These are phyloP conservation scores for Boletus vinaceobasis DNA, from an alignment of 768 basidiomycete species.

Conservation along the genomic window DNA sequence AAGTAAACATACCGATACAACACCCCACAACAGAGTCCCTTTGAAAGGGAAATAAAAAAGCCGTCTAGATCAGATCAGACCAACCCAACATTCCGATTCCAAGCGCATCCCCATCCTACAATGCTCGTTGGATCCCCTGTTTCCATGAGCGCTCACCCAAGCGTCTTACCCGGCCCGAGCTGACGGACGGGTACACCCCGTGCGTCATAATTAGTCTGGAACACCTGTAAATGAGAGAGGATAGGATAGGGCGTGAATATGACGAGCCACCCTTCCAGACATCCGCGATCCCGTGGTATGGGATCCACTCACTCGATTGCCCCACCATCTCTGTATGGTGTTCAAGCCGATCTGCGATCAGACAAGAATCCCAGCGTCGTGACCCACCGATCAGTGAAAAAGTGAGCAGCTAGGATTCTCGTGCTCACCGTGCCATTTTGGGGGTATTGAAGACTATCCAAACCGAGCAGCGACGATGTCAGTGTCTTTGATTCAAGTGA, in stretches of 20 bases:
- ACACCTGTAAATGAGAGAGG: constrained; percentile 17
- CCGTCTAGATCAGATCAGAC: not conserved
- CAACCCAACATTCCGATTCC: not conserved
- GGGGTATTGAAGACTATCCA: constrained; percentile 29
- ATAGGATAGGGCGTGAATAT: not conserved
- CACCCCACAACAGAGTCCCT: not conserved
- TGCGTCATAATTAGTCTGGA: constrained; percentile 16
- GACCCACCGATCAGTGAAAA: not conserved
- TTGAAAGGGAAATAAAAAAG: not conserved
- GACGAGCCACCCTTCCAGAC: not conserved
- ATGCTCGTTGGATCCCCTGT: not conserved
- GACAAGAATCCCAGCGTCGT: not conserved
- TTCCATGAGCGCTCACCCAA: constrained; percentile 9
- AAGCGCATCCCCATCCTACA: not conserved
- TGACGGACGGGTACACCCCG: constrained; percentile 26
- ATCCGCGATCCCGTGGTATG: not conserved
- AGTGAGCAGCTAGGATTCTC: not conserved
- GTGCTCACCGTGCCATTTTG: constrained; percentile 19
- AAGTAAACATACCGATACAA: not conserved
- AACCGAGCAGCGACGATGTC: not conserved
- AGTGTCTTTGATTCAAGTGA: not conserved
- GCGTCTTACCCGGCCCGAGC: constrained; percentile 22
- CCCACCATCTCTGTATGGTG: constrained; percentile 28
- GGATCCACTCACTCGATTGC: constrained; percentile 20
- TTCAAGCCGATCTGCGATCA: constrained; percentile 18